Evolutionary conservation across 2,329 filamentous ascomycete species (phyloP).

Genomic region (Ophiostoma quercus): DNA sequence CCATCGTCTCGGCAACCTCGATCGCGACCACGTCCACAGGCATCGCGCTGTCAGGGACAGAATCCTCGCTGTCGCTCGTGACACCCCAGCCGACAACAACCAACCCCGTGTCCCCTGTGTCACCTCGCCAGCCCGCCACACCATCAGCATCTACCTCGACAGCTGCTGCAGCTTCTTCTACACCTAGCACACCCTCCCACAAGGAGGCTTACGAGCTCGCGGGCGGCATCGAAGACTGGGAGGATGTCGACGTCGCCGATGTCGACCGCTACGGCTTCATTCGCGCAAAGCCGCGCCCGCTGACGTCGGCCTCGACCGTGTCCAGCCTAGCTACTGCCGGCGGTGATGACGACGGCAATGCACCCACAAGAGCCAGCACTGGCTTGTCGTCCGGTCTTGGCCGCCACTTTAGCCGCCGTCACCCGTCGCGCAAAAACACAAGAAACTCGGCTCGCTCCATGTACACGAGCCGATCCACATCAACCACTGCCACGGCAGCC

Average conservation of each 20-base stretch:
- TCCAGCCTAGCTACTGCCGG: slow-evolving; percentile 34
- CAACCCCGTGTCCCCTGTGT: background rate
- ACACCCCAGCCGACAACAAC: slow-evolving; percentile 8
- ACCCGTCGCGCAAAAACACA: background rate
- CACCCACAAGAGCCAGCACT: slow-evolving; percentile 27
- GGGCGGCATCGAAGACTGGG: slow-evolving; percentile 62
- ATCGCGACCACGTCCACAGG: slow-evolving; percentile 15
- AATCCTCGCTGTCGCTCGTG: slow-evolving; percentile 16
- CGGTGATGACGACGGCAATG: slow-evolving; percentile 33
- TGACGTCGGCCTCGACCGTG: slow-evolving; percentile 34
- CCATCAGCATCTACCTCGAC: background rate
- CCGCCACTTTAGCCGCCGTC: slow-evolving; percentile 13
- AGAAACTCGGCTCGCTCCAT: slow-evolving; percentile 44
- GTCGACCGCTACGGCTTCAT: slow-evolving; percentile 68
- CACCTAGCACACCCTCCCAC: background rate
- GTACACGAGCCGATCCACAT: slow-evolving; percentile 47
- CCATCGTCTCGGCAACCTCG: slow-evolving; percentile 18
- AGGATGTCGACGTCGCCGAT: slow-evolving; percentile 55
- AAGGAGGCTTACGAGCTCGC: slow-evolving; percentile 42
- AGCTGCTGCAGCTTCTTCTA: background rate
- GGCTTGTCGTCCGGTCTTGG: slow-evolving; percentile 9
- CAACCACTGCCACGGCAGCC: slow-evolving; percentile 29
- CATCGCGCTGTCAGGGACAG: slow-evolving; percentile 17
- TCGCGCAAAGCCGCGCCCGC: slow-evolving; percentile 38
- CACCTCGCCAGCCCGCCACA: background rate